These are phyloP conservation scores for Trametes gibbosa DNA, from an alignment of 768 basidiomycete genomes.

Conservation along the genomic window DNA sequence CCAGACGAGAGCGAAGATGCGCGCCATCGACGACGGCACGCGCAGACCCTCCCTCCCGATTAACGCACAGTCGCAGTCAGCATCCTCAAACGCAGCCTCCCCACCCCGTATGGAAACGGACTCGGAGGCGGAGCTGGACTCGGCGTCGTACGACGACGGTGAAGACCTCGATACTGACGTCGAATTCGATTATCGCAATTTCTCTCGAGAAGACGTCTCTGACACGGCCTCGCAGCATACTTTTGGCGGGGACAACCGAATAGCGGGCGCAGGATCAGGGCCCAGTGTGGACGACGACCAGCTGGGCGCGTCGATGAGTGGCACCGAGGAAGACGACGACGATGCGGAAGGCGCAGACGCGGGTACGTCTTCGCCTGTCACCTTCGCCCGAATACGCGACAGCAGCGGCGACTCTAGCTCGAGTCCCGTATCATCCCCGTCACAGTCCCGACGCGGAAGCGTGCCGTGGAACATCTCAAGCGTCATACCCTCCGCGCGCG, in stretches of 20 bases:
- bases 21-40: constrained; percentile 42
- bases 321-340: constrained; percentile 25
- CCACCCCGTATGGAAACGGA: constrained; percentile 7
- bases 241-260: constrained; percentile 40
- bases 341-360: constrained; percentile 10
- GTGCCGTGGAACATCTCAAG: constrained; percentile 61
- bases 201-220: constrained; percentile 27
- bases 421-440: constrained; percentile 4
- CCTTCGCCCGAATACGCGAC: constrained; percentile 15
- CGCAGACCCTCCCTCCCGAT: constrained; percentile 40
- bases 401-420: constrained; percentile 5
- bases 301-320: constrained; percentile 39
- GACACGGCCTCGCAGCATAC: constrained; percentile 50
- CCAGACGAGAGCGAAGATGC: constrained; percentile 38
- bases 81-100: constrained; percentile 2
- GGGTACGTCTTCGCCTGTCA: constrained; percentile 16
- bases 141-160: constrained; percentile 17
- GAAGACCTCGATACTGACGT: constrained; percentile 34
- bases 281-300: constrained; percentile 18
- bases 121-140: constrained; percentile 22
- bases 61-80: constrained; percentile 22
- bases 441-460: constrained; percentile 47
- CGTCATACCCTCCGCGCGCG: constrained; percentile 31
- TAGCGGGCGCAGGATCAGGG: constrained; percentile 11
- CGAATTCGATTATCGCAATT: constrained; percentile 30